These are phyloP conservation scores for Neltuma alba DNA, from an alignment of 306 rosid species.

Conservation along the genomic window DNA sequence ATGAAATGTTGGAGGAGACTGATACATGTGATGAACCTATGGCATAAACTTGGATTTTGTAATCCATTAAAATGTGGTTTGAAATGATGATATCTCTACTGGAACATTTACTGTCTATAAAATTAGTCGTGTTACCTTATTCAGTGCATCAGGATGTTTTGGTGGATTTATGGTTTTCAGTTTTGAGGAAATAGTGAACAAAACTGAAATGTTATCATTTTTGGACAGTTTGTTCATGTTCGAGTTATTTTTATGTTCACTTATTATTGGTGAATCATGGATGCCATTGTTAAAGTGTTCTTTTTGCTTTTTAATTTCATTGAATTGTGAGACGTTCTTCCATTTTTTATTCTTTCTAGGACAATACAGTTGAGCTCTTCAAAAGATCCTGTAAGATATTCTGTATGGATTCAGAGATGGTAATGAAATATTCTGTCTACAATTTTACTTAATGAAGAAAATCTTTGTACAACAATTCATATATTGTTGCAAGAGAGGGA, in stretches of 20 bases:
- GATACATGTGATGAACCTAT: constrained; percentile 7
- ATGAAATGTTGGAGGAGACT: constrained; percentile 19
- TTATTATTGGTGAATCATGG: constrained; percentile 15
- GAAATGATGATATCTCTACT: constrained; percentile 1
- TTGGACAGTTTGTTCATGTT: constrained; percentile 4
- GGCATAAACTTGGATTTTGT: constrained; percentile 28
- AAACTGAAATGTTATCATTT: constrained; percentile 21
- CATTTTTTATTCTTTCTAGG: constrained; percentile 54
- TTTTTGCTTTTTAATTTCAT: constrained; percentile 2
- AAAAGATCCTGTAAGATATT: constrained; percentile 94
- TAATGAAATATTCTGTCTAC: constrained; percentile 43
- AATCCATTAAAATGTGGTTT: background rate
- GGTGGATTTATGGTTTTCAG: constrained; percentile 18
- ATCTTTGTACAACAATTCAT: background rate
- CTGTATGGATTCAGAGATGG: constrained; percentile 86
- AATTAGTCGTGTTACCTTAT: constrained; percentile 10
- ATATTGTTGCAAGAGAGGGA: constrained; percentile 38
- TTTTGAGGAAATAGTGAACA: constrained; percentile 28
- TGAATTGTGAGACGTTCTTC: constrained; percentile 25
- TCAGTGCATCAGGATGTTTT: constrained; percentile 26
- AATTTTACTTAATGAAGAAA: constrained; percentile 1
- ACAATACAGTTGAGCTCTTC: constrained; percentile 74
- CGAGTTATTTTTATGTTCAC: constrained; percentile 9
- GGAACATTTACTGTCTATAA: constrained; percentile 10
- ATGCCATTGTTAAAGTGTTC: constrained; percentile 9